These are phyloP conservation scores for Phialemoniopsis sp. DNA, from an alignment of 2,329 filamentous ascomycete genomes.

Conservation along the genomic window DNA sequence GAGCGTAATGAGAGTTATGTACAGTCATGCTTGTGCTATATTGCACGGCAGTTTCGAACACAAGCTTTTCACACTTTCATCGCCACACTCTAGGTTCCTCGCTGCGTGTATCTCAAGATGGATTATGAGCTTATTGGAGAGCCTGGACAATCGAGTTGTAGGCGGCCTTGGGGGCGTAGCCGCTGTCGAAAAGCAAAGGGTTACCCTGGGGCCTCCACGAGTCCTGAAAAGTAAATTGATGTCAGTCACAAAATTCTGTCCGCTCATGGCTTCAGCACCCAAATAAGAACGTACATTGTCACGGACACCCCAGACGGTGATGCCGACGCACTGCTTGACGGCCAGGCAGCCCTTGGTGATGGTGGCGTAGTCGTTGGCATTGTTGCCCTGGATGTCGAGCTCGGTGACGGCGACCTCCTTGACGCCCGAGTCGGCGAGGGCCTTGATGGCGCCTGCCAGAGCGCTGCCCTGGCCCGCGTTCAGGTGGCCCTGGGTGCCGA, in stretches of 20 bases:
- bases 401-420: conserved; percentile 62
- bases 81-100: no score
- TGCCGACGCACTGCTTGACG: conserved; percentile 56
- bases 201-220: conserved; percentile 45
- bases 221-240: conserved; percentile 24
- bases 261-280: background rate
- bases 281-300: conserved; percentile 33
- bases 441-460: conserved; percentile 43
- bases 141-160: conserved; percentile 41
- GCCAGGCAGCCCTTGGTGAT: conserved; percentile 55
- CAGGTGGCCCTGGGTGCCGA: conserved; percentile 57
- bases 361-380: conserved; percentile 52
- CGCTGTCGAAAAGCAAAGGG: conserved; percentile 50
- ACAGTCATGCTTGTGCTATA: no score
- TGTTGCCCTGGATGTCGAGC: conserved; percentile 60
- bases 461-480: conserved; percentile 36
- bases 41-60: no score
- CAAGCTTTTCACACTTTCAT: no score
- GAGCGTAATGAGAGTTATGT: no score
- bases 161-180: conserved; percentile 46
- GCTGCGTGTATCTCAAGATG: no score
- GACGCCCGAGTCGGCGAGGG: conserved; percentile 43
- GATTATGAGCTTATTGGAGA: conserved; percentile 12
- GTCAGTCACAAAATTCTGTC: background rate
- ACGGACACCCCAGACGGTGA: conserved; percentile 58